A percentile compares a stretch with the other conserved stretches of the same genome.
Conservation (phyloP, 2,329 filamentous ascomycete genomes). For the Hymenoscyphus repandus region DNA sequence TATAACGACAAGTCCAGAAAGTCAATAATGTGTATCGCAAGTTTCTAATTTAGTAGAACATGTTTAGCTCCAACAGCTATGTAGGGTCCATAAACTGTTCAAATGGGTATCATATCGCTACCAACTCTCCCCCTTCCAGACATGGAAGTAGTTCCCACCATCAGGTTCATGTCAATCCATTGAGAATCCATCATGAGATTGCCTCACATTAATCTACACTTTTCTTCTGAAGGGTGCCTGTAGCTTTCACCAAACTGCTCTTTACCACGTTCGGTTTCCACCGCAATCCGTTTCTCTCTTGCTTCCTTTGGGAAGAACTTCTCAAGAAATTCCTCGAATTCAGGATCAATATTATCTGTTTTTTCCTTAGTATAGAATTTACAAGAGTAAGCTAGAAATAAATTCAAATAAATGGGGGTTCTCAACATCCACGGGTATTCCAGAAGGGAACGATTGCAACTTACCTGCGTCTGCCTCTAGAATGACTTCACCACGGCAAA, state of each 20-base stretch:
- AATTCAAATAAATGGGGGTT: not conserved
- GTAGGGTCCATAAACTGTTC: no score
- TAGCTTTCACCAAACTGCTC: slow-evolving; percentile 67
- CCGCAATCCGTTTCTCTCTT: slow-evolving; percentile 62
- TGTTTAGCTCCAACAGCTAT: no score
- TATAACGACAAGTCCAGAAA: no score
- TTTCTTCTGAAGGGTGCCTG: slow-evolving; percentile 41
- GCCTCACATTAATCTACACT: slow-evolving; percentile 54
- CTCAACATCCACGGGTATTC: no score
- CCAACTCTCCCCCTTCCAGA: not conserved
- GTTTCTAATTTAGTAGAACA: no score
- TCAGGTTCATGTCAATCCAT: no score
- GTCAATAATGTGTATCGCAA: no score
- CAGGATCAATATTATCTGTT: slow-evolving; percentile 64
- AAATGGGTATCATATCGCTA: no score
- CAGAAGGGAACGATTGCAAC: slow-evolving; percentile 15
- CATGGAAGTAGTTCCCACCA: no score
- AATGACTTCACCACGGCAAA: slow-evolving; percentile 69
- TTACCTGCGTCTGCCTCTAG: slow-evolving; percentile 62
- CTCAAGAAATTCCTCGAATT: slow-evolving; percentile 64
- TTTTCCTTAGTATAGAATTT: not conserved
- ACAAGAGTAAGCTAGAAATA: not conserved
- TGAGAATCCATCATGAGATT: no score
- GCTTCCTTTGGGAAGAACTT: slow-evolving; percentile 71
- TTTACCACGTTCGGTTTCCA: slow-evolving; percentile 69